A percentile compares a stretch with the other conserved stretches of the same genome.
Evolutionary conservation across 257 asterid species (phyloP).

Genomic region (Knoxia roxburghii): DNA sequence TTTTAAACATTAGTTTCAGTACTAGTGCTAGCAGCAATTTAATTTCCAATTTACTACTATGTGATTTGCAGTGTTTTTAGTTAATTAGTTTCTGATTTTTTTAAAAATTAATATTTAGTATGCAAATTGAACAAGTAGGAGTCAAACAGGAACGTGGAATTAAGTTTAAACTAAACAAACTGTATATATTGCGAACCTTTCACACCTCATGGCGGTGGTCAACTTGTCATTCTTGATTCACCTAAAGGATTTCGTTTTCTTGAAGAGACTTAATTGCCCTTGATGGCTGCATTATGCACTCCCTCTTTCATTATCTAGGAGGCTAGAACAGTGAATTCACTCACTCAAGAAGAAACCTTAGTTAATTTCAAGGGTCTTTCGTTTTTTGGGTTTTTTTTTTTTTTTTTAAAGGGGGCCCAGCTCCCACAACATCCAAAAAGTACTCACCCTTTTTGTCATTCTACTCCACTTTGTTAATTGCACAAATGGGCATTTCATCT

Average conservation of each 20-base stretch:
- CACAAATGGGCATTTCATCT: neutral
- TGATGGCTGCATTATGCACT: neutral
- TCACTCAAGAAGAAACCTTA: neutral
- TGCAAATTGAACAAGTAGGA: conserved; percentile 10
- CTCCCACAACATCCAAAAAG: conserved; percentile 14
- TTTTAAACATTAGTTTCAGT: conserved; percentile 15
- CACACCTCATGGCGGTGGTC: conserved; percentile 74
- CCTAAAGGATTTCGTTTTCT: neutral
- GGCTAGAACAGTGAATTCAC: conserved; percentile 9
- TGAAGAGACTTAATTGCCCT: conserved; percentile 18
- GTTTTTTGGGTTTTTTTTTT: neutral
- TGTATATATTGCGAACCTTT: conserved; percentile 35
- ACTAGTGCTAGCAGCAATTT: neutral
- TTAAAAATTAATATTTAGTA: conserved; percentile 4
- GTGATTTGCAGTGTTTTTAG: neutral
- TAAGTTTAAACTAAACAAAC: conserved; percentile 23
- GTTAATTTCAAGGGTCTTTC: conserved; percentile 1
- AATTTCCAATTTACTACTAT: neutral
- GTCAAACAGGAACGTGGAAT: conserved; percentile 54
- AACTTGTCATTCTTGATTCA: conserved; percentile 34
- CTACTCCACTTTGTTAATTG: conserved; percentile 1
- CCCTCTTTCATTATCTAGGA: neutral
- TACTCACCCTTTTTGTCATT: conserved; percentile 8
- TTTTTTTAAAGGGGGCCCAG: conserved; percentile 12
- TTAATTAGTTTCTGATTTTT: neutral